Evolutionary conservation across 352 stramenopile species (phyloP).

Genomic region (Phytopythium sindhum): DNA sequence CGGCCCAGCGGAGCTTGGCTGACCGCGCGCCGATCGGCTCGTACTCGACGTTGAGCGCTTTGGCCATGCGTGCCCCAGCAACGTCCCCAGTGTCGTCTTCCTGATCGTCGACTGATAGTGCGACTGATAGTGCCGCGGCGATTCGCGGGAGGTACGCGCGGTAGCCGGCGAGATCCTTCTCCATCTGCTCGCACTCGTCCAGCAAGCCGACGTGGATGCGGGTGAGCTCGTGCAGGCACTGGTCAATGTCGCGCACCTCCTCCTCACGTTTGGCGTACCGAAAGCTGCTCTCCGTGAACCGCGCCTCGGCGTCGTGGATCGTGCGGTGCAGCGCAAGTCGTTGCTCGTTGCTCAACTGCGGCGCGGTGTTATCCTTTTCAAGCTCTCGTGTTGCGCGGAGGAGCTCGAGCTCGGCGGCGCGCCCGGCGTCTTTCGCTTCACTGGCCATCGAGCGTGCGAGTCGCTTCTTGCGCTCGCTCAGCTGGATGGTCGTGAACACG

Average conservation of each 20-base stretch:
- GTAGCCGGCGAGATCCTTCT: constrained; percentile 49
- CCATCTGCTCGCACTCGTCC: constrained; percentile 56
- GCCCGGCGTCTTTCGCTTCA: constrained; percentile 41
- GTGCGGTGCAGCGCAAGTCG: constrained; percentile 36
- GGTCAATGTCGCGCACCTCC: constrained; percentile 66
- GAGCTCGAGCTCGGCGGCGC: constrained; percentile 48
- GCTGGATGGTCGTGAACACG: constrained; percentile 63
- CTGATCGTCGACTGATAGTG: constrained; percentile 22
- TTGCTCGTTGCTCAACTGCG: constrained; percentile 33
- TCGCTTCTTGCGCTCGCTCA: constrained; percentile 68
- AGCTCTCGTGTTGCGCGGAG: constrained; percentile 39
- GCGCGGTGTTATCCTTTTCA: constrained; percentile 40
- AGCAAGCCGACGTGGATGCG: constrained; percentile 62
- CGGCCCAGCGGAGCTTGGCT: constrained; percentile 63
- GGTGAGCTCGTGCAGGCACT: constrained; percentile 59
- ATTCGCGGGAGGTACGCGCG: constrained; percentile 46
- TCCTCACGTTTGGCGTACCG: constrained; percentile 67
- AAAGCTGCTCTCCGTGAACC: constrained; percentile 69
- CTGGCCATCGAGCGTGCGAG: constrained; percentile 43
- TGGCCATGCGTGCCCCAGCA: constrained; percentile 45
- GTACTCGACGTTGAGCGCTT: constrained; percentile 66
- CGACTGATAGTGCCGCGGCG: constrained; percentile 33
- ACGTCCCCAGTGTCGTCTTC: constrained; percentile 29
- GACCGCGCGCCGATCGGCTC: constrained; percentile 41
- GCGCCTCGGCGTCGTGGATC: constrained; percentile 22